These are phyloP conservation scores for Nitzschia sp. DNA, from an alignment of 108 stramenopile genomes.

Conservation along the genomic window DNA sequence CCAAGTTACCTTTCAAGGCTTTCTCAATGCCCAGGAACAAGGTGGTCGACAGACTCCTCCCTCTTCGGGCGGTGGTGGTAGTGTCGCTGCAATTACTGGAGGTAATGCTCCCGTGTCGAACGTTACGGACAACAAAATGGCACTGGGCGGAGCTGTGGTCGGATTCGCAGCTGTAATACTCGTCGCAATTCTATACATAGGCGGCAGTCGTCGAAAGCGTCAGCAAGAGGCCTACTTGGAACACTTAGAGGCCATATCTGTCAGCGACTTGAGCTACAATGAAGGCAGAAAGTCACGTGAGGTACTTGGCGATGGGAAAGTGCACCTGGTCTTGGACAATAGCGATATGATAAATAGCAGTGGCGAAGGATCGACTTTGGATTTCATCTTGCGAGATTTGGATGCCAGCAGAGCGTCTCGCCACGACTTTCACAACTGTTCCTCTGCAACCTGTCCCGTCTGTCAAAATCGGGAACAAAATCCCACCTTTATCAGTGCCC, in stretches of 20 bases:
- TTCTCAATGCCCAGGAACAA: constrained; percentile 10
- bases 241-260: constrained; percentile 8
- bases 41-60: constrained; percentile 10
- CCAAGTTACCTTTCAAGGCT: constrained; percentile 10
- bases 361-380: background rate
- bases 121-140: background rate
- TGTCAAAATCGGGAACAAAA: background rate
- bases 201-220: constrained; percentile 2
- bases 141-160: constrained; percentile 11
- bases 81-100: background rate
- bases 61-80: background rate
- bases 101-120: background rate
- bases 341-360: background rate
- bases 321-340: constrained; percentile 4
- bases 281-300: background rate
- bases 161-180: constrained; percentile 18
- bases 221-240: constrained; percentile 18
- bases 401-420: background rate
- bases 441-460: constrained; percentile 20
- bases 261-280: background rate
- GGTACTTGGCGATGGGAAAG: background rate
- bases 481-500: constrained; percentile 20
- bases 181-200: background rate
- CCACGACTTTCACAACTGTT: constrained; percentile 10
- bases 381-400: background rate